Conservation (phyloP, 345 rosid species). For the Eucalyptus paniculata region DNA sequence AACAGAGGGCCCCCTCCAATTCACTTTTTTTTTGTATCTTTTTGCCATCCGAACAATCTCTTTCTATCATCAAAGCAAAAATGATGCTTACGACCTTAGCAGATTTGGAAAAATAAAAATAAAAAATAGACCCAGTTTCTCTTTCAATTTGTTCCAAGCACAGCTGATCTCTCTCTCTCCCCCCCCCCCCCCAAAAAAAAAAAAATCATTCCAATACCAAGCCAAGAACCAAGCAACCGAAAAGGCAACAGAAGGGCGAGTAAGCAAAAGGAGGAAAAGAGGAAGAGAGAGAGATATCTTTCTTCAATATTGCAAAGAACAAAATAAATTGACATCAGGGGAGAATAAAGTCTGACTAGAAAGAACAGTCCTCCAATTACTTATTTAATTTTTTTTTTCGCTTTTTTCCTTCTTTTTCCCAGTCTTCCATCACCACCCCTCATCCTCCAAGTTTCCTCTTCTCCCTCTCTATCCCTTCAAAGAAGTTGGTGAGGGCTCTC, state of each 20-base stretch:
- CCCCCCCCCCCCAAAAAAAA: too few relatives aligned
- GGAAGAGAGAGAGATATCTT: background rate
- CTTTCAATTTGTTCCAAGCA: background rate
- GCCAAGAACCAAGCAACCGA: background rate
- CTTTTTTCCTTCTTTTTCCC: background rate
- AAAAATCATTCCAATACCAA: background rate
- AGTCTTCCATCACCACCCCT: background rate
- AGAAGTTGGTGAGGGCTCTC: slow-evolving; percentile 31
- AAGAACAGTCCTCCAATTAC: background rate
- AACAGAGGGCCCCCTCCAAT: background rate
- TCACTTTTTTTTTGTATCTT: background rate
- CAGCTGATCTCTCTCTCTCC: background rate
- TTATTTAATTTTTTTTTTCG: background rate
- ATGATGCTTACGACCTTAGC: background rate
- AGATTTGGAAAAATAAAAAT: background rate
- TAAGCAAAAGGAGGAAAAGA: background rate
- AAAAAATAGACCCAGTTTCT: background rate
- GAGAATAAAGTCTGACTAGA: background rate
- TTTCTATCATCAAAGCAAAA: background rate
- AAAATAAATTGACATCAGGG: background rate
- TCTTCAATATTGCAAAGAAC: background rate
- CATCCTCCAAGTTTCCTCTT: slow-evolving; percentile 44
- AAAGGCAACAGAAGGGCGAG: background rate
- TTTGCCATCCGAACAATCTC: background rate
- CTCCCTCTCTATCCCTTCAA: slow-evolving; percentile 39